Evolutionary conservation across 495 filamentous ascomycete species (phyloP).

Genomic region (Xylaria bambusicola): DNA sequence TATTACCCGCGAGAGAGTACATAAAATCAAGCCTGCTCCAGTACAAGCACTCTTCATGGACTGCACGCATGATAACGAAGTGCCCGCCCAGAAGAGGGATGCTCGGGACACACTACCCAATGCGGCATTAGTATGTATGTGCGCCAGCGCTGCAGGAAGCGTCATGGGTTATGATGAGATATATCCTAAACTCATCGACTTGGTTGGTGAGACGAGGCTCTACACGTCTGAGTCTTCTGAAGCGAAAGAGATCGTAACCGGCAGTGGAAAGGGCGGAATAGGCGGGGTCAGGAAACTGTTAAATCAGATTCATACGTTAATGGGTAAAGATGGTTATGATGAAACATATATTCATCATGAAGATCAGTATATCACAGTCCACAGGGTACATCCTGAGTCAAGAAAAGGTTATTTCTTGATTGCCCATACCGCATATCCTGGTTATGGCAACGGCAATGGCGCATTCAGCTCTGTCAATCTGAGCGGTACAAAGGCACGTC

Average conservation of each 20-base stretch:
- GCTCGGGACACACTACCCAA: slow-evolving; percentile 95
- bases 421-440: slow-evolving; percentile 91
- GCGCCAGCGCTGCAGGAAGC: slow-evolving; percentile 87
- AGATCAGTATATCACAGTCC: slow-evolving; percentile 92
- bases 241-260: slow-evolving; percentile 54
- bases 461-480: slow-evolving; percentile 75
- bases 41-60: slow-evolving; percentile 98
- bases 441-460: slow-evolving; percentile 77
- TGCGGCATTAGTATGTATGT: slow-evolving; percentile 93
- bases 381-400: slow-evolving; percentile 86
- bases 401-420: slow-evolving; percentile 92
- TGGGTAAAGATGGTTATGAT: slow-evolving; percentile 91
- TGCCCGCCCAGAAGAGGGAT: slow-evolving; percentile 93
- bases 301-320: slow-evolving; percentile 87
- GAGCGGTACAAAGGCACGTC: slow-evolving; percentile 70
- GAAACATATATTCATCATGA: slow-evolving; percentile 98
- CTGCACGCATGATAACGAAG: slow-evolving; percentile 98
- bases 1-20: slow-evolving; percentile 58
- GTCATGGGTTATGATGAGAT: slow-evolving; percentile 99
- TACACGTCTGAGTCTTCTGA: slow-evolving; percentile 76
- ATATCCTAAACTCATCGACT: slow-evolving; percentile 86
- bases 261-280: slow-evolving; percentile 74
- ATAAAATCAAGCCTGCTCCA: slow-evolving; percentile 73
- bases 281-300: slow-evolving; percentile 86
- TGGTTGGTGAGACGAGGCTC: slow-evolving; percentile 81